Evolutionary conservation across 306 rosid species (phyloP), one percentile per base, ranked within the genome.

Genomic region (Elaeagnus macrophylla): DNA sequence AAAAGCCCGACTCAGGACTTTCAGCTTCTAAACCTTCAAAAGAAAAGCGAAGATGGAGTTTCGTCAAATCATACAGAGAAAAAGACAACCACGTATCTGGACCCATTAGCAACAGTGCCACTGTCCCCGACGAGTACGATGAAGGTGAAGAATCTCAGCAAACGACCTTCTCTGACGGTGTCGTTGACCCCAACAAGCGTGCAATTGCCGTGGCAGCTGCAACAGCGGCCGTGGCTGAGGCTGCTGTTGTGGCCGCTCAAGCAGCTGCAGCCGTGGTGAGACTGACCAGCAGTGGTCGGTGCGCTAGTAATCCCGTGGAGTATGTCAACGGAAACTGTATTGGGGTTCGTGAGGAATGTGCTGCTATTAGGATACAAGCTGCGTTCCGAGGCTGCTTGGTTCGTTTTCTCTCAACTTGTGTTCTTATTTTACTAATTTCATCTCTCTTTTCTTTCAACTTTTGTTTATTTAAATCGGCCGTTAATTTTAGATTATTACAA

Each of bases 341-440:
- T 15, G 70, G 59, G 49, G 41, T 53, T 50, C 81, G 78, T 0
- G 77, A 77, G 36, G 82, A 75, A 45, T 79, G 78, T 82, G 97
- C 97, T 0, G 95, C 94, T 25, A 56, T 79, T 36, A 83, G 65
- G 71, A 90, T 90, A 64, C 97, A 90, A 59, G 77, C 95, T 32
- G 94, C 97, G 46, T 90, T 86, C 65, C 90, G 94, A 1, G 88
- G 91, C 66, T 76, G 81, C 54, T 61, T 90, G 95, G 97, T 90
- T 57, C 6, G 94, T 76, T 9, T 67, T 17, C 47, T 56, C 32
- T 14, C 10, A 40, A 12, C 12, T 4, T 16, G 40, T 43, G 14
- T 48, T 45, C 8, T 1, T 20, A 16, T 15, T 7, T 10, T 25
- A n/a, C n/a, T 37, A 39, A 35, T 52, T 71, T 50, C 41, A 19